Base-by-base conservation (phyloP, 176 grass and related monocot genomes). In the Zoysia japonica region DNA sequence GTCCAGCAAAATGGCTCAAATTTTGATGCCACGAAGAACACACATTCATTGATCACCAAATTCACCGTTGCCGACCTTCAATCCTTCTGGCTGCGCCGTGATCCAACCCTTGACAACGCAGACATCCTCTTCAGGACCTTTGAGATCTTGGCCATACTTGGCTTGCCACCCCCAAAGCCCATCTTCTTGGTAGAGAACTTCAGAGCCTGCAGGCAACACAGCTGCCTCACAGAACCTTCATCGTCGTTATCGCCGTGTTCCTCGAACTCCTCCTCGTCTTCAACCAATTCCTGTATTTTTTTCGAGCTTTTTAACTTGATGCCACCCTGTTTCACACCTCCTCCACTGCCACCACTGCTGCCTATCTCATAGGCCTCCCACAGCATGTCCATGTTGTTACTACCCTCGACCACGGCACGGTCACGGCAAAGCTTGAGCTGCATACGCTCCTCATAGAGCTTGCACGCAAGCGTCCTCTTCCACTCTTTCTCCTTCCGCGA, bases 281-380 rank as follows among this genome's bases (percentile, higher is more conserved):
- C 84, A 47, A 82, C 67, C 0, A 15, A 9, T 36, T 67, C 73
- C 20, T 90, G 69, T 20, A 19, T 38, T 12, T 67, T 79, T 10
- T 0, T 43, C 17, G 76, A 11, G 38, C 6, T 19, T 45, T 55
- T 79, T 49, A 5, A 49, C 76, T 78, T 89, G 64, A 54, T 56
- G 20, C 73, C 51, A 37, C 67, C 74, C 52, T 84, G 71, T 65
- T 81, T 89, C 3, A 43, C 39, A 36, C 4, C 75, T 10, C 13
- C n/a, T 11, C 36, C 14, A 16, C 17, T 80, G 28, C 28, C 28
- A 28, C 28, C 28, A 28, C 28, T 28, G 2, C 85, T 54, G 51
- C 87, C 91, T 14, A 83, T 74, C 86, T 99, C 96, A 79, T 94
- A 94, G 59, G 92, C 96, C 88, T 99, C 96, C 96, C 96, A 95